Evolutionary conservation across 164 flowering plant species (phyloP).

Genomic region (Aristolochia fimbriata): DNA sequence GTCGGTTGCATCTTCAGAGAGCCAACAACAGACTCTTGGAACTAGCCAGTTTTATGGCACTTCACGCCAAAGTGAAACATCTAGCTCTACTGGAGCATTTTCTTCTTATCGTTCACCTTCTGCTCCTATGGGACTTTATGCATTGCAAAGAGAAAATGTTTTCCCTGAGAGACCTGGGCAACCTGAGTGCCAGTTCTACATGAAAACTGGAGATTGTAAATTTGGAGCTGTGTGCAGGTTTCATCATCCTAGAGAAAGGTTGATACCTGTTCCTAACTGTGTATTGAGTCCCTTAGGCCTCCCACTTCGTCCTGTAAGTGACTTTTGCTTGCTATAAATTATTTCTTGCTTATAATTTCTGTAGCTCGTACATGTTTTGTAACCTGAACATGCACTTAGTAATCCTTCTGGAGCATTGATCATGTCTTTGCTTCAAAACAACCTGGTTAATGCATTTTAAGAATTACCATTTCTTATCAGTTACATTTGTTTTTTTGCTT

Average conservation of each 20-base stretch:
- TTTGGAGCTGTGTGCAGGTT: conserved; percentile 90
- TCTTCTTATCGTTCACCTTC: conserved; percentile 50
- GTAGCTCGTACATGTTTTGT: too few relatives aligned
- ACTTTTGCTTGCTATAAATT: neutral
- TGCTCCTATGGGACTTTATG: conserved; percentile 56
- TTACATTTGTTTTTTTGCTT: too few relatives aligned
- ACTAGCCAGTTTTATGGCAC: conserved; percentile 45
- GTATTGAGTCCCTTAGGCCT: conserved; percentile 81
- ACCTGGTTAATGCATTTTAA: too few relatives aligned
- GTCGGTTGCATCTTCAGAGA: conserved; percentile 62
- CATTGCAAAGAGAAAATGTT: conserved; percentile 68
- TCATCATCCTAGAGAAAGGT: conserved; percentile 88
- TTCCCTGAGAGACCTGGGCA: conserved; percentile 98
- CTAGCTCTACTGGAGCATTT: conserved; percentile 33
- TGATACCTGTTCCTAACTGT: conserved; percentile 86
- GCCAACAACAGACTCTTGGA: conserved; percentile 48
- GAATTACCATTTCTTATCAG: too few relatives aligned
- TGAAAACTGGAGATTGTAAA: conserved; percentile 98
- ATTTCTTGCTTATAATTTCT: too few relatives aligned
- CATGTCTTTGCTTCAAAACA: too few relatives aligned
- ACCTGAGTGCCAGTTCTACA: conserved; percentile 94
- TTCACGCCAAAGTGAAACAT: conserved; percentile 45
- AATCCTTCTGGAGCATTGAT: too few relatives aligned
- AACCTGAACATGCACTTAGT: too few relatives aligned
- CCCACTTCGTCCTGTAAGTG: conserved; percentile 84